Base-by-base conservation (phyloP, 2,329 filamentous ascomycete genomes). In the Cladosporium austrohemisphaericum region DNA sequence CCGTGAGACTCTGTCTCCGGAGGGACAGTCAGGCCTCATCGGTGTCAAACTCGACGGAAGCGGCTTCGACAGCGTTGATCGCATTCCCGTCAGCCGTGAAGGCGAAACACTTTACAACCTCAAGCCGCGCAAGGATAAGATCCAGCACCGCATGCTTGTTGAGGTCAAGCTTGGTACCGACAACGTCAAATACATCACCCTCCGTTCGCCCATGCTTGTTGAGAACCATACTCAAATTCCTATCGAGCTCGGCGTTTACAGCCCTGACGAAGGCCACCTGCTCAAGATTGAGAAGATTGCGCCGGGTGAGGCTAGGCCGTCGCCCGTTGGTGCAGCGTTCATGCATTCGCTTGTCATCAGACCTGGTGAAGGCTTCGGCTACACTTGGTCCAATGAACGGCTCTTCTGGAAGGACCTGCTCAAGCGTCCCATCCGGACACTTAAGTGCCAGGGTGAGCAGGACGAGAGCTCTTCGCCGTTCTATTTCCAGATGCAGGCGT, bases 211-310 rank as follows among this genome's bases (percentile, higher is more conserved):
- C 1, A 73, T 98, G 1, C 72, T 96, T 0, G 83, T 98, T 6
- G 93, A 98, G 65, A 98, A 98, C 68, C 87, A 93, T 55, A 98
- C 93, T 0, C 89, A 98, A 64, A 95, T 98, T 35, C 92, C 93
- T 0, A 84, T 98, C 11, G 93, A 98, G 67, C 70, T 98, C 18
- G 94, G 93, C 13, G 83, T 98, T 13, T 96, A 88, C 64, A 93
- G 92, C 65, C 83, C 83, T 0, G 81, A 88, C 54, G 86, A 95
- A 50, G 91, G 91, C 0, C 85, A 96, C 66, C 75, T 98, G 14
- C 79, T 97, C 55, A 97, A 96, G 73, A 96, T 98, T 54, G 94
- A 98, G 70, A 97, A 97, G 73, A 92, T 98, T 49, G 80, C 89
- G 0, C 94, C 93, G 0, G 93, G 94, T 1, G 91, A 96, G 65